Percentiles rank a stretch among this genome's conserved stretches.
These are phyloP conservation scores for Aspergillus clavatus DNA, from an alignment of 2,329 filamentous ascomycete genomes.

Conservation along the genomic window DNA sequence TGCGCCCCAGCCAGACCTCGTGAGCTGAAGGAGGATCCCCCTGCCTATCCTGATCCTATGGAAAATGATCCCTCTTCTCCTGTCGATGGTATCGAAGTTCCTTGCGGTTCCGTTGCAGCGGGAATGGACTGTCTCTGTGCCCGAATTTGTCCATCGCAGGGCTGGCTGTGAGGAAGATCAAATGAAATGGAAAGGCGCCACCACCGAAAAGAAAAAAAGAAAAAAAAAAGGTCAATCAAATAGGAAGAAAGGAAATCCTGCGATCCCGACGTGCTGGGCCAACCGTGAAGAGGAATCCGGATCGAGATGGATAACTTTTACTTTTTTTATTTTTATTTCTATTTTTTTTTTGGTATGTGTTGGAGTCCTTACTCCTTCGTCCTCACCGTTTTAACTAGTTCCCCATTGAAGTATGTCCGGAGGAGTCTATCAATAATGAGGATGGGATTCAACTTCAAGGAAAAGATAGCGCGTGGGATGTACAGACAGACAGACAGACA, in stretches of 20 bases:
- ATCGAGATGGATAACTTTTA: too few species aligned
- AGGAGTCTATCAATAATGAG: too few species aligned
- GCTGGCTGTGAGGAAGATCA: conserved; percentile 3
- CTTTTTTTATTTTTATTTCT: too few species aligned
- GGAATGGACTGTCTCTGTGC: conserved; percentile 14
- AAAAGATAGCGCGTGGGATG: too few species aligned
- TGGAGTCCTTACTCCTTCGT: too few species aligned
- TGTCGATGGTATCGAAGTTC: conserved; percentile 9
- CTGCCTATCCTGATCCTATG: conserved; percentile 17
- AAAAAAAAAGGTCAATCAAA: conserved; percentile 10
- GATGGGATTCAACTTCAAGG: too few species aligned
- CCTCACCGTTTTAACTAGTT: too few species aligned
- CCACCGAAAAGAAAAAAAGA: conserved; percentile 7
- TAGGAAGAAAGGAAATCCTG: neutral
- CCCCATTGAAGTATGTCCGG: too few species aligned
- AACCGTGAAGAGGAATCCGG: conserved; percentile 8
- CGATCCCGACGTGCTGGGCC: conserved; percentile 2
- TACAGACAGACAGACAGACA: too few species aligned
- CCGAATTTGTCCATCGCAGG: too few species aligned
- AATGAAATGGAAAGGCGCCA: conserved; percentile 5
- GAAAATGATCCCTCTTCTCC: too few species aligned
- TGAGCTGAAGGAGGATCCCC: conserved; percentile 17
- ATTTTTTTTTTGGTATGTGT: too few species aligned
- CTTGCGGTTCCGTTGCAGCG: conserved; percentile 22
- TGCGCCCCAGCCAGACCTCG: conserved; percentile 12